Percentiles rank a stretch among this genome's conserved stretches.
phyloP scores from a whole-genome alignment of 192 early-diverging fungal genomes.

The Piromyces finnis region DNA sequence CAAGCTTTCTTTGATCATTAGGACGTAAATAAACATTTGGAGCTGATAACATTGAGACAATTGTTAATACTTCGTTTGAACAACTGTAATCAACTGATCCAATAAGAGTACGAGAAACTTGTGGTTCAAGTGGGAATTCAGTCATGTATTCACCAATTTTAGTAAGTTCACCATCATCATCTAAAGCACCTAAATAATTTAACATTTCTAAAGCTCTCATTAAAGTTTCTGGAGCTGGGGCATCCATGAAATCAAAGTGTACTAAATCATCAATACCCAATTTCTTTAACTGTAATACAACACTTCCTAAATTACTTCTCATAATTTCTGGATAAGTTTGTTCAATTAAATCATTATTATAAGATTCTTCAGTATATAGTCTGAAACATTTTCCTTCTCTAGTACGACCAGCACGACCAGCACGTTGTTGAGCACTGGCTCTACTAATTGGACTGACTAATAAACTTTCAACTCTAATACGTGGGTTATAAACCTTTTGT shows the following conservation, averaged over 20 bases:
- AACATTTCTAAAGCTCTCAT: conserved; percentile 95
- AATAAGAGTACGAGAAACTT: conserved; percentile 85
- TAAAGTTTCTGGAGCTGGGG: conserved; percentile 92
- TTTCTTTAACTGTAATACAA: conserved; percentile 94
- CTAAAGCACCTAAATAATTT: conserved; percentile 88
- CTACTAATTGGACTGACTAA: conserved; percentile 87
- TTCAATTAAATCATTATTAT: conserved; percentile 79
- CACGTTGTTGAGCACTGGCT: conserved; percentile 89
- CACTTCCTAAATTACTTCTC: conserved; percentile 85
- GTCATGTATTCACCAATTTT: conserved; percentile 67
- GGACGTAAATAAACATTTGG: conserved; percentile 84
- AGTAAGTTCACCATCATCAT: conserved; percentile 90
- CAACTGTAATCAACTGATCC: conserved; percentile 64
- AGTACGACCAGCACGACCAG: conserved; percentile 97
- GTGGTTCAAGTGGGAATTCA: conserved; percentile 94
- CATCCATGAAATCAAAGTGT: conserved; percentile 99
- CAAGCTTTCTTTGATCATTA: conserved; percentile 65
- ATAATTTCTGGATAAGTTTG: conserved; percentile 98
- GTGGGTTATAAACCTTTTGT: conserved; percentile 97
- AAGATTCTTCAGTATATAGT: conserved; percentile 96
- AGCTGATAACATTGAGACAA: conserved; percentile 78
- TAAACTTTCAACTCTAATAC: conserved; percentile 87
- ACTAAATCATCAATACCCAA: conserved; percentile 93
- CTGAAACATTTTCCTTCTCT: conserved; percentile 94
- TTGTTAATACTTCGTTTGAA: conserved; percentile 85